These are phyloP conservation scores for Apophysomyces elegans DNA, from an alignment of 371 early-diverging fungal species.

Conservation along the genomic window DNA sequence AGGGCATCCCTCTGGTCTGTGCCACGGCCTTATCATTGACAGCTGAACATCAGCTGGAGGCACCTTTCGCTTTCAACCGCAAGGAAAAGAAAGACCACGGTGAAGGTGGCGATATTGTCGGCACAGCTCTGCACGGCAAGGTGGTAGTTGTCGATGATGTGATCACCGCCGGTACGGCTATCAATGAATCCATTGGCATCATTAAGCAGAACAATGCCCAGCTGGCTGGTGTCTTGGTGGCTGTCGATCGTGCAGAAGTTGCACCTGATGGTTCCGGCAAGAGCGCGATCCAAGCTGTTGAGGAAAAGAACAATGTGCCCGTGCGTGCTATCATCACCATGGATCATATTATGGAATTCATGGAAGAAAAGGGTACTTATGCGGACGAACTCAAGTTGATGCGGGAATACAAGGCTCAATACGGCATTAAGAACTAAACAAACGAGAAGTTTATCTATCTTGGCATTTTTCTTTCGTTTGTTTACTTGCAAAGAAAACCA, in stretches of 20 bases:
- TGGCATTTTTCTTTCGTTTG: not conserved
- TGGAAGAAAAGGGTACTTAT: slow-evolving; percentile 82
- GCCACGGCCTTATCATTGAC: slow-evolving; percentile 81
- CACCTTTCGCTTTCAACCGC: slow-evolving; percentile 93
- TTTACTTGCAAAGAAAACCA: slow-evolving; percentile 1
- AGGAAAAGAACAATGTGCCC: slow-evolving; percentile 75
- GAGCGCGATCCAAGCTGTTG: slow-evolving; percentile 95
- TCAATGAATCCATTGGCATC: slow-evolving; percentile 86
- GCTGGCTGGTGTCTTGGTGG: slow-evolving; percentile 87
- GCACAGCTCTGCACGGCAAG: slow-evolving; percentile 75
- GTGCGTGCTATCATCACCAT: slow-evolving; percentile 89
- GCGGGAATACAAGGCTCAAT: slow-evolving; percentile 74
- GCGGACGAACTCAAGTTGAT: slow-evolving; percentile 62
- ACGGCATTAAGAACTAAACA: slow-evolving; percentile 60
- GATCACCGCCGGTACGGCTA: slow-evolving; percentile 98
- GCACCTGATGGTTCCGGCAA: slow-evolving; percentile 69
- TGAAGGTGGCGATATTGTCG: slow-evolving; percentile 95
- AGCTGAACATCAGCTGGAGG: slow-evolving; percentile 59
- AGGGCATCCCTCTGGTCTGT: slow-evolving; percentile 94
- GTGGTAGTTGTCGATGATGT: slow-evolving; percentile 97
- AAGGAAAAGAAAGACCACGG: slow-evolving; percentile 99
- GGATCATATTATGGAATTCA: slow-evolving; percentile 86
- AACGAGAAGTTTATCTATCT: not conserved
- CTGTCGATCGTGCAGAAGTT: slow-evolving; percentile 92
- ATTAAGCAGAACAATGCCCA: slow-evolving; percentile 68